These are phyloP conservation scores for Saturnispora sanitii DNA, from an alignment of 805 yeast species.

Conservation along the genomic window DNA sequence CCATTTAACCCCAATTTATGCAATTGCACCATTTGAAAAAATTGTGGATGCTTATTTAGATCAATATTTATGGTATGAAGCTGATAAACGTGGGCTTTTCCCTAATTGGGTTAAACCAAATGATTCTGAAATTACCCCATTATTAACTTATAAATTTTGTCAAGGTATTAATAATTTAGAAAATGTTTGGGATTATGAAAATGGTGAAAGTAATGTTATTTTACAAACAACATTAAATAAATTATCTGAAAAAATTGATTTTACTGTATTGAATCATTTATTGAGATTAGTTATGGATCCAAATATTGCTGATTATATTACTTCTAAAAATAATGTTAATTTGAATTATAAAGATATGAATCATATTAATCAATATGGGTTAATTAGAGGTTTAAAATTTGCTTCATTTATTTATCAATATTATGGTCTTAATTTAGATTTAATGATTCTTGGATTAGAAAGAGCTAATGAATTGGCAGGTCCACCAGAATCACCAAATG, in stretches of 20 bases:
- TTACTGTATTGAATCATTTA: constrained; percentile 75
- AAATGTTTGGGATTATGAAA: constrained; percentile 66
- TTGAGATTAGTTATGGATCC: constrained; percentile 77
- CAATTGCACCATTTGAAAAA: constrained; percentile 86
- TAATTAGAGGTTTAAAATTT: constrained; percentile 82
- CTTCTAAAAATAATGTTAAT: constrained; percentile 79
- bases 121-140: constrained; percentile 88
- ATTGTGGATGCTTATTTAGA: constrained; percentile 94
- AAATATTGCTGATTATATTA: constrained; percentile 87
- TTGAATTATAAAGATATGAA: constrained; percentile 90
- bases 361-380: constrained; percentile 81
- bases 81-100: constrained; percentile 74
- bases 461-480: constrained; percentile 88
- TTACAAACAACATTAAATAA: constrained; percentile 65
- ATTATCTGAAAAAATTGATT: constrained; percentile 77
- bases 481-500: constrained; percentile 56
- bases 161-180: constrained; percentile 77
- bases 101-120: constrained; percentile 97
- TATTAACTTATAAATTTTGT: constrained; percentile 87
- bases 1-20: constrained; percentile 74
- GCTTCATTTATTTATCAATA: constrained; percentile 84
- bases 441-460: constrained; percentile 73
- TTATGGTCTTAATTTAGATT: constrained; percentile 78
- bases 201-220: constrained; percentile 76
- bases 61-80: constrained; percentile 94